Base-by-base conservation (phyloP, 148 eudicot species). In the Nepenthes mirabilis region DNA sequence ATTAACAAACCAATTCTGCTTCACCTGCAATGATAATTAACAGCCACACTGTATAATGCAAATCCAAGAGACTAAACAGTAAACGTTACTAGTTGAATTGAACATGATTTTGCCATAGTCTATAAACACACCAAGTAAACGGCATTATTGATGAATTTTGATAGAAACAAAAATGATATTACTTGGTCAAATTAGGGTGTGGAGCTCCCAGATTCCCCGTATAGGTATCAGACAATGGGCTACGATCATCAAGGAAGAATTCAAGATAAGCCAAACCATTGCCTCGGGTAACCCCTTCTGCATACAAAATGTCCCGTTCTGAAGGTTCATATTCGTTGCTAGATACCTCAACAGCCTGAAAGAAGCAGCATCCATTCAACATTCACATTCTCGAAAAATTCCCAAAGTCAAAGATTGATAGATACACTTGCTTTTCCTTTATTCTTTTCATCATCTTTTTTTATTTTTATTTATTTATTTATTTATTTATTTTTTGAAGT, bases 201-300 rank as follows among this genome's bases (percentile, higher is more conserved):
- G 65, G 77, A 70, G 82, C 83, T 60, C 86, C 97, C 57, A 82
- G 70, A 79, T 89, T 86, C 47, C 89, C 97, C 2, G 81, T 72
- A 66, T 84, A 94, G 61, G 78, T 71, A 61, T 89, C 99, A 1
- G 96, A 86, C 95, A 86, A 84, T 35, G 95, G 97, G 84, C 96
- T 86, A 37, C 87, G 91, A 69, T 89, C 95, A 69, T 89, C 96
- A 34, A 89, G 84, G 35, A 93, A 82, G 80, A 94, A 94, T 72
- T 94, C 99, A 59, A 94, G 90, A 70, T 86, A 94, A 62, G 99
- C 91, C 74, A 94, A 74, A 63, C 95, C 99, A 33, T 89, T 94
- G 33, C 96, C 96, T 73, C 79, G 95, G 60, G 99, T 89, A 62
- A 94, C 93, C 43, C 99, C 99, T 82, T 94, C 99, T 54, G 97